Base-by-base conservation (phyloP, 169 alveolate species). In the Eimeria falciformis region DNA sequence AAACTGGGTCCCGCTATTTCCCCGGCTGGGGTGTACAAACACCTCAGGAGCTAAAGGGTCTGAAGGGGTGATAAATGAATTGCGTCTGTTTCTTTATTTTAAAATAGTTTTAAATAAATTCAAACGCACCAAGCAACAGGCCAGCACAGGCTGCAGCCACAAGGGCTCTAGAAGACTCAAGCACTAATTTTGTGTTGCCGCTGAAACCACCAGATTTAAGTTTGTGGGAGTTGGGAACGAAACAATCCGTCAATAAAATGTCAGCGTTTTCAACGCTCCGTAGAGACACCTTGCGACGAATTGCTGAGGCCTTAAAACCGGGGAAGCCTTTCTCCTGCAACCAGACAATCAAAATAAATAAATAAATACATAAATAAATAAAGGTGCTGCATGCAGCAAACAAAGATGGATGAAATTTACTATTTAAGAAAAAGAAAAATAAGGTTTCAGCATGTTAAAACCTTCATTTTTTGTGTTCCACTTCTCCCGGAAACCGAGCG, bases 201-300 rank as follows among this genome's bases (percentile, higher is more conserved):
- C 83, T 91, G 82, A 96, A 96, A 55, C 95, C 95, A 14, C 87
- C 96, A 9, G 94, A 85, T 18, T 77, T 91, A 0, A 97, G 89
- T 83, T 94, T 91, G 65, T 94, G 92, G 40, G 94, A 93, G 40
- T 91, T 94, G 5, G 98, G 98, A 5, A 97, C 96, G 86, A 96
- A 96, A 11, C 97, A 97, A 91, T 96, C 93, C 40, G 94, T 83
- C 65, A 96, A 65, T 14, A 62, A 53, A 0, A 97, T 95, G 43
- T 94, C 93, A 11, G 97, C 96, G 86, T 97, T 96, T 87, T 97
- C 94, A 3, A 96, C 97, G 40, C 95, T 94, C 93, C 98, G 96
- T 29, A 97, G 91, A n/a, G 97, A 94, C 45, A 90, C 90, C 89
- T 97, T 97, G 27, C 92, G 90, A 55, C 95, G 92, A 12, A 97